Base-by-base conservation (phyloP, 2,329 filamentous ascomycete genomes). In the Eutypa lata region DNA sequence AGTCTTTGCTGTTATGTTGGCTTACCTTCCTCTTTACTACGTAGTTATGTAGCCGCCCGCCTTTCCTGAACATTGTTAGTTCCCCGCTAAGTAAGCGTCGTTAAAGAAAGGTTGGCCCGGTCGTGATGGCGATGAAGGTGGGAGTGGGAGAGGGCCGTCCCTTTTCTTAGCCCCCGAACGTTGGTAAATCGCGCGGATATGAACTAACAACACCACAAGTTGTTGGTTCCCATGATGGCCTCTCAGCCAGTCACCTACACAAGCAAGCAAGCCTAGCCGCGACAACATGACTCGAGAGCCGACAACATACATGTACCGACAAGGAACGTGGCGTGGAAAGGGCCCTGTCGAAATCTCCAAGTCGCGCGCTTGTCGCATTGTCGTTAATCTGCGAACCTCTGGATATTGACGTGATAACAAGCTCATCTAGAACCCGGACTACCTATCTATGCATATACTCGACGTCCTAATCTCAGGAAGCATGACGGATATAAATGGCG, bases 1-100 rank as follows among this genome's bases (percentile, higher is more conserved):
- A 19, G 13, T 11, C 14, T 26, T 16, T 4, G n/a, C 19, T 26
- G 7, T 31, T n/a, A 40, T 45, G 33, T 50, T 58, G 58, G 58
- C 57, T 24, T 16, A 14, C 42, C 21, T 45, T 24, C 42, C 22
- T n/a, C 38, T 31, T 31, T 10, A 31, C 26, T 31, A 31, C 26
- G 26, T 31, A 31, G 10, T 10, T 31, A 31, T 10, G 26, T 31
- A 31, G 10, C 26, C 26, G 26, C 26, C 26, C 26, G 26, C 26
- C 26, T 10, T 7, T 18, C 35, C 35, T 14, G n/a, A 16, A 38
- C n/a, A 38, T 16, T 18, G 35, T 38, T 38, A 38, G 35, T 14
- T 38, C n/a, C 35, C n/a, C 35, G 35, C 35, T 18, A 38, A 18
- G 35, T 6, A 26, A 24, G 42, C 42, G 22, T 45, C 22, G 42